Conservation (phyloP, 176 grass and related monocot species). For the Melocanna baccifera region DNA sequence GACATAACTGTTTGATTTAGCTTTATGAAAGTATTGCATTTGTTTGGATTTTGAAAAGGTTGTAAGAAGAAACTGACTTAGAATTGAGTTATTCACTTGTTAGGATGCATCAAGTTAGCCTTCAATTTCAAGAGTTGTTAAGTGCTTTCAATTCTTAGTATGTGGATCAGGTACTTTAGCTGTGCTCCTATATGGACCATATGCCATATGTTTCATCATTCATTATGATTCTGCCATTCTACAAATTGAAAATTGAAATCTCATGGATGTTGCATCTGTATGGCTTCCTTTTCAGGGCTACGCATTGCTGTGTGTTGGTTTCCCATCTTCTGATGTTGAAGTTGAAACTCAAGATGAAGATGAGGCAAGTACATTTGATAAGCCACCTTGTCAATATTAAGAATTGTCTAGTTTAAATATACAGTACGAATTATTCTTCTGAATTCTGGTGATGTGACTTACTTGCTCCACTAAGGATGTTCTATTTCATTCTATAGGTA, state of each 20-base stretch:
- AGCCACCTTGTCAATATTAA: background rate
- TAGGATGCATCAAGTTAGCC: background rate
- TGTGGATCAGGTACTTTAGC: background rate
- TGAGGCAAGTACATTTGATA: slow-evolving; percentile 48
- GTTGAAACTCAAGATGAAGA: slow-evolving; percentile 99
- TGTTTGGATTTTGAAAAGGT: background rate
- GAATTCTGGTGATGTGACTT: background rate
- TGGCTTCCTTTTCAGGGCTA: slow-evolving; percentile 64
- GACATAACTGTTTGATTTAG: background rate
- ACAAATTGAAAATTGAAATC: background rate
- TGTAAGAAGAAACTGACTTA: background rate
- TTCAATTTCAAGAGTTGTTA: background rate
- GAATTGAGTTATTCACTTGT: background rate
- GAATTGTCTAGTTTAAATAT: background rate
- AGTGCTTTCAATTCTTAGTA: background rate
- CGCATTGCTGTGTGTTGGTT: slow-evolving; percentile 94
- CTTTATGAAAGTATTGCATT: background rate
- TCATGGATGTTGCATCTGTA: background rate
- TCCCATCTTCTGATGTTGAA: slow-evolving; percentile 80
- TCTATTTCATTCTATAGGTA: slow-evolving; percentile 46
- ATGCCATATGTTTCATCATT: background rate
- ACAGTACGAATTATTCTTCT: slow-evolving; percentile 7
- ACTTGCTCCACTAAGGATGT: background rate
- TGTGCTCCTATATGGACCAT: background rate
- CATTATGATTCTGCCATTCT: background rate